Base-by-base conservation (phyloP, 192 early-diverging fungal genomes). In the Entomortierella lignicola region DNA sequence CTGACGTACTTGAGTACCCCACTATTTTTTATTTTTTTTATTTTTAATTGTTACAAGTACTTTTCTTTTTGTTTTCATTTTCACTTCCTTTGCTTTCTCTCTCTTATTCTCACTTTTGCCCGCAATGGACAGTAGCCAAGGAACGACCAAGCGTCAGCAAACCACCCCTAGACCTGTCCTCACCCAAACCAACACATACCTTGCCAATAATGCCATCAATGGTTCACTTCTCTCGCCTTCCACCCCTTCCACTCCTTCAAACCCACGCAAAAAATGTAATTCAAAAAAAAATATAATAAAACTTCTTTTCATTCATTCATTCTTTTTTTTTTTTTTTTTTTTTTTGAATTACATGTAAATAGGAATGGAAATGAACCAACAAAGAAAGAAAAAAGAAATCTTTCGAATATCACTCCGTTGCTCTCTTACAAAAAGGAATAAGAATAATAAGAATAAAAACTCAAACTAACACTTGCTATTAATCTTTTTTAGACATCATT, bases 401-500 rank as follows among this genome's bases (percentile, higher is more conserved):
- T n/a, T n/a, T n/a, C n/a, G n/a, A n/a, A n/a, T n/a, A n/a, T n/a
- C n/a, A n/a, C n/a, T n/a, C n/a, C n/a, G n/a, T n/a, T n/a, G n/a
- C n/a, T n/a, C n/a, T n/a, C n/a, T n/a, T n/a, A n/a, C n/a, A n/a
- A n/a, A 42, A 42, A 42, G 13, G 2, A 12, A 43, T n/a, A 27
- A n/a, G 41, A 52, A 37, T 53, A 39, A 50, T 42, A 13, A 42
- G 39, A 42, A 6, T 42, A 13, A 42, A 42, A 56, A 23, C 37
- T 30, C 34, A 25, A 10, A 13, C 23, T 8, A 12, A 15, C 20
- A n/a, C n/a, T n/a, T 72, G 43, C 32, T 42, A 25, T 37, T 17
- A 27, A 10, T 57, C 29, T 12, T n/a, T 54, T 27, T 8, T 64
- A 87, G 85, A 79, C 52, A 87, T 92, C 17, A 87, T 96, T 59